A percentile compares a stretch with the other conserved stretches of the same genome.
Conservation (phyloP, 495 filamentous ascomycete genomes). For the Annulohypoxylon bovei region DNA sequence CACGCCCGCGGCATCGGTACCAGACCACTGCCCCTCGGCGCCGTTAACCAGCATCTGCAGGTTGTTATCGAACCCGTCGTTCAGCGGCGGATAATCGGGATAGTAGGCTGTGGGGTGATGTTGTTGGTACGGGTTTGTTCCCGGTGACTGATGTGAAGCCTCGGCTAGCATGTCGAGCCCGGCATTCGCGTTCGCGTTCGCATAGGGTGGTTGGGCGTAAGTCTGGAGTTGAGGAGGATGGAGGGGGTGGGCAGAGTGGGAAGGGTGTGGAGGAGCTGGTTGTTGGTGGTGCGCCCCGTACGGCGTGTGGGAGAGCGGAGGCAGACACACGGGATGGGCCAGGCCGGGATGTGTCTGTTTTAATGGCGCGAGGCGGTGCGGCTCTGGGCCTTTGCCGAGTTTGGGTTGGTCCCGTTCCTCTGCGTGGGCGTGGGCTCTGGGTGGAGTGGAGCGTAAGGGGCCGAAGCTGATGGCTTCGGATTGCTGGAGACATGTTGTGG, state of each 20-base stretch:
- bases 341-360: constrained; percentile 35
- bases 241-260: not conserved
- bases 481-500: constrained; percentile 24
- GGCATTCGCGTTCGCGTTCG: constrained; percentile 3
- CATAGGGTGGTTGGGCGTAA: constrained; percentile 30
- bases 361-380: constrained; percentile 40
- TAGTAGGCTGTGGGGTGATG: constrained; percentile 30
- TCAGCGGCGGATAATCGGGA: constrained; percentile 39
- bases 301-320: constrained; percentile 41
- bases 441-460: constrained; percentile 12
- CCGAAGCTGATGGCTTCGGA: constrained; percentile 21
- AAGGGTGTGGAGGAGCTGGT: constrained; percentile 12
- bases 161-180: constrained; percentile 38
- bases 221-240: constrained; percentile 21
- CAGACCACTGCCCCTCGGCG: constrained; percentile 37
- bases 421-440: not conserved
- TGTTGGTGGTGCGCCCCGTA: constrained; percentile 35
- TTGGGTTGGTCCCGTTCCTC: constrained; percentile 11
- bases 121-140: constrained; percentile 36
- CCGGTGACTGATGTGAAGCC: constrained; percentile 30
- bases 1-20: constrained; percentile 29
- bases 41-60: constrained; percentile 47
- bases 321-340: constrained; percentile 42
- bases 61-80: constrained; percentile 48
- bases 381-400: constrained; percentile 24